Evolutionary conservation across 345 rosid species (phyloP).

Genomic region (Boechera divaricarpa): DNA sequence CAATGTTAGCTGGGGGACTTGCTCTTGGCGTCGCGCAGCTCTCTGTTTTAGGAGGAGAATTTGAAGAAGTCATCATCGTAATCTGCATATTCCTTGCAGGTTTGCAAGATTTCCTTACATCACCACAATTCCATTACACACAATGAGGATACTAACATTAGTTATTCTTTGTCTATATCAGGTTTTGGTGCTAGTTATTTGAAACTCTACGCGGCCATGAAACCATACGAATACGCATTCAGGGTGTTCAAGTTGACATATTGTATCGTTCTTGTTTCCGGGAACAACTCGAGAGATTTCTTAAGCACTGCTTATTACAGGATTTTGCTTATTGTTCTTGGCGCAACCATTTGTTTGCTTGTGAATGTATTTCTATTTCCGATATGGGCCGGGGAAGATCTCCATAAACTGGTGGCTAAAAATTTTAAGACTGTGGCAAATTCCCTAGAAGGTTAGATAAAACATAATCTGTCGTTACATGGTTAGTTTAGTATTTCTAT

Average conservation of each 20-base stretch:
- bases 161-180: conserved; percentile 26
- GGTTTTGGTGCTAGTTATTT: conserved; percentile 66
- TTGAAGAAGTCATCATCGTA: conserved; percentile 57
- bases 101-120: conserved; percentile 29
- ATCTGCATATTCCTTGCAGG: conserved; percentile 78
- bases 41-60: conserved; percentile 51
- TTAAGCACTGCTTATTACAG: conserved; percentile 63
- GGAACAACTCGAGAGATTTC: conserved; percentile 56
- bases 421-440: conserved; percentile 73
- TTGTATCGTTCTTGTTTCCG: conserved; percentile 79
- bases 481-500: neutral
- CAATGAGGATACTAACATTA: neutral
- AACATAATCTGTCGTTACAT: neutral
- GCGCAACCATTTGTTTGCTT: conserved; percentile 64
- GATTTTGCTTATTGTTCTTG: conserved; percentile 61
- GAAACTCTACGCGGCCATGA: conserved; percentile 71
- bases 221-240: conserved; percentile 72
- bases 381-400: conserved; percentile 87
- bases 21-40: conserved; percentile 77
- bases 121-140: neutral
- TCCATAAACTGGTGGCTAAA: conserved; percentile 78
- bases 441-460: conserved; percentile 70
- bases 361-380: conserved; percentile 66
- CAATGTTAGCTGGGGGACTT: conserved; percentile 72
- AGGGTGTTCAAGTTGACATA: conserved; percentile 80